phyloP scores from a whole-genome alignment of 2,329 filamentous ascomycete genomes.

The Orbilia oligospora region DNA sequence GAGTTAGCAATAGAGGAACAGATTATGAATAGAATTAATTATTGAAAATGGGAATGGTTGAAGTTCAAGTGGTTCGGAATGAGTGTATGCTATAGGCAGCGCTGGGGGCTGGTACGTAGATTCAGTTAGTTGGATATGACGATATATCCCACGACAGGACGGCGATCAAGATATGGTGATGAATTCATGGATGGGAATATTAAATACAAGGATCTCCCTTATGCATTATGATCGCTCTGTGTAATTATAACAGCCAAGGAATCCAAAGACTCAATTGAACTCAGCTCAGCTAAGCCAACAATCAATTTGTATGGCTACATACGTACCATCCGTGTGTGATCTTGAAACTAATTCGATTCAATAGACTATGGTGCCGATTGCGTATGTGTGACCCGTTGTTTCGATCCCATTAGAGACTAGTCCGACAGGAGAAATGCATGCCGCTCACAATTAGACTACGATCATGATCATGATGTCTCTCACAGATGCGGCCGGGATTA shows the following conservation, averaged over 20 bases:
- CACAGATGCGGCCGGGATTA: not conserved
- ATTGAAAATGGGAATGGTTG: slow-evolving; percentile 12
- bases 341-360: not conserved
- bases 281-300: too few species aligned
- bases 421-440: slow-evolving; percentile 13
- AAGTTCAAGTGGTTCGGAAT: slow-evolving; percentile 26
- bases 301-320: too few species aligned
- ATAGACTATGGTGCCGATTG: slow-evolving; percentile 26
- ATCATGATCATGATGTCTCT: slow-evolving; percentile 1
- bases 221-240: not conserved
- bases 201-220: not conserved
- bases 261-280: not conserved
- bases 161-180: not conserved
- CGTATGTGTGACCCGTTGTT: slow-evolving; percentile 29
- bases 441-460: slow-evolving; percentile 26
- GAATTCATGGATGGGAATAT: too few species aligned
- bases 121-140: slow-evolving; percentile 32
- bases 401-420: slow-evolving; percentile 34
- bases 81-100: slow-evolving; percentile 14
- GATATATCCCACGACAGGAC: slow-evolving; percentile 24
- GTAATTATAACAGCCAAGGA: not conserved
- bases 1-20: not conserved
- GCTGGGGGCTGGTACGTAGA: not conserved
- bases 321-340: slow-evolving; percentile 9
- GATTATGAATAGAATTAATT: not conserved